Evolutionary conservation across 768 basidiomycete genomes (phyloP), one percentile per base, ranked within the genome.

Genomic region (Rhizopogon rudus): DNA sequence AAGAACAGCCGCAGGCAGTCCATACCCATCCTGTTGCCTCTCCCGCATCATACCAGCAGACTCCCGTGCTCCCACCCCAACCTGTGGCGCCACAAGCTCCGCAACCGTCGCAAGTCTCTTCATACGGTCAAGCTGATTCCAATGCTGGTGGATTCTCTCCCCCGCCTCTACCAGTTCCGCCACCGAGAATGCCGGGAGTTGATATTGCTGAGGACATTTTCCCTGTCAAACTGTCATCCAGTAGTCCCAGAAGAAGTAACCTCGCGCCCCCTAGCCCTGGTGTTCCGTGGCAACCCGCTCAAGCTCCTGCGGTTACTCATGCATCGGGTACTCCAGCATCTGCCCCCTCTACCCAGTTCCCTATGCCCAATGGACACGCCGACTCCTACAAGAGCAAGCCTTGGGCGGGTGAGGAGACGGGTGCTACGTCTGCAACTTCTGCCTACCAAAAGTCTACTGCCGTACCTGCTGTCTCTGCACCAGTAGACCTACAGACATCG

Each of bases 141-240:
- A 37, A 37, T 10, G 20, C 20, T 51, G 60, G 57, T 46, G 57
- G 62, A 33, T 67, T 33, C 44, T 69, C 68, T 10, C 68, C 68
- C 16, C 67, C 68, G 25, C 64, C 68, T 1, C 51, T 69, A 12
- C 69, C 64, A 7, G 52, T 69, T 44, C 68, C 69, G 1, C 67
- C 68, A 1, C 68, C 68, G 8, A 59, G 64, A 51, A 53, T 62
- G 22, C 48, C 48, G 2, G 48, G 48, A 9, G 39, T 49, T 25
- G 48, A 37, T 20, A 49, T 49, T 22, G 31, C 48, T 5, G 48
- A 49, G 20, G 48, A 49, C 22, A 22, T 49, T 33, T 49, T 49
- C 22, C 48, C 48, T 37, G 35, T 49, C 14, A 49, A 8, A 35
- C 8, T 39, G 35, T 9, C 48, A 22, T 20, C 48, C 5, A 37